Percentiles rank a stretch among this genome's conserved stretches.
Evolutionary conservation across 192 early-diverging fungal genomes (phyloP).

Genomic region (Dissophora ornata): DNA sequence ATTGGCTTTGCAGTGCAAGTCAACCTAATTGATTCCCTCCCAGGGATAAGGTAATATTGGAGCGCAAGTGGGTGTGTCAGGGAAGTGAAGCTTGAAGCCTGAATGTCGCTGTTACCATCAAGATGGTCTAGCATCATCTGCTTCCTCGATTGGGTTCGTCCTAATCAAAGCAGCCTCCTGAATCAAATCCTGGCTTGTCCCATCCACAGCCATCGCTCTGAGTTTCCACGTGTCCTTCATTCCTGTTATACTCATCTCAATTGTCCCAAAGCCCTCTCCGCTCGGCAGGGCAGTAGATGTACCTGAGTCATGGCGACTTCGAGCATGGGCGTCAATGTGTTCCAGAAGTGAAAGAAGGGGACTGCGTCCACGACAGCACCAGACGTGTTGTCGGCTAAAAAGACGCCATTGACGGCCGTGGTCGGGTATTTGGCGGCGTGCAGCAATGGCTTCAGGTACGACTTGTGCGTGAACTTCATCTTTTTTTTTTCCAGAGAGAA

Average conservation of each 20-base stretch:
- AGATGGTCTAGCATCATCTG: no score
- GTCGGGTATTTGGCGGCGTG: slow-evolving; percentile 89
- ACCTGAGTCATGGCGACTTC: slow-evolving; percentile 89
- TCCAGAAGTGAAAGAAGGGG: slow-evolving; percentile 87
- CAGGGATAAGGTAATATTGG: no score
- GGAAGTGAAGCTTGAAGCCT: no score
- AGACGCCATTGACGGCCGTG: slow-evolving; percentile 78
- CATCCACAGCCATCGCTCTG: no score
- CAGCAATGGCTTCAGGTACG: slow-evolving; percentile 80
- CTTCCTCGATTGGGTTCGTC: no score
- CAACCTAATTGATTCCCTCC: slow-evolving; percentile 54
- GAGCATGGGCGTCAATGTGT: slow-evolving; percentile 81
- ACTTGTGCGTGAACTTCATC: slow-evolving; percentile 63
- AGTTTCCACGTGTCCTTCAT: no score
- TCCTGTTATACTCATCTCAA: no score
- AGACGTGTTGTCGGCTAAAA: slow-evolving; percentile 64
- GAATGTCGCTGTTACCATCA: no score
- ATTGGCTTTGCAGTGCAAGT: slow-evolving; percentile 63
- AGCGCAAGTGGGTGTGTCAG: no score
- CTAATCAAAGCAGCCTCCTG: no score
- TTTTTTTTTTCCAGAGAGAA: not conserved
- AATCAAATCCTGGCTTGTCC: no score
- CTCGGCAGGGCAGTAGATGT: not conserved
- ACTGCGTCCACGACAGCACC: slow-evolving; percentile 71
- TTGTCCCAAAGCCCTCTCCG: no score